Conservation (phyloP, 331 rosid species). For the Quercus tomentella region DNA sequence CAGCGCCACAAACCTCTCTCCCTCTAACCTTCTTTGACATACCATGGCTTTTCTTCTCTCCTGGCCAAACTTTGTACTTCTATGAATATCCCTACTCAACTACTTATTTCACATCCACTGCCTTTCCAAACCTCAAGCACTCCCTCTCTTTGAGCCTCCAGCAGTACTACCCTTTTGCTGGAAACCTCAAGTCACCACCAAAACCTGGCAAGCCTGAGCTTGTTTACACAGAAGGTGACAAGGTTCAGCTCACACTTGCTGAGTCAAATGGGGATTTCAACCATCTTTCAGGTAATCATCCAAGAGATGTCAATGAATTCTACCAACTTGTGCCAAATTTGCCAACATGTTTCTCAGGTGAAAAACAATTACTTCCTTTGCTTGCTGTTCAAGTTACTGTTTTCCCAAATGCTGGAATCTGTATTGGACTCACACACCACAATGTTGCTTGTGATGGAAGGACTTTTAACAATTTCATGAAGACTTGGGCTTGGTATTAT, state of each 20-base stretch:
- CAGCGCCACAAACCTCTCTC: slow-evolving; percentile 20
- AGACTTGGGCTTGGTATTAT: slow-evolving; percentile 43
- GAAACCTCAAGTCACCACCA: slow-evolving; percentile 5
- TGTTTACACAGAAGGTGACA: slow-evolving; percentile 5
- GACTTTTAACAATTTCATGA: slow-evolving; percentile 47
- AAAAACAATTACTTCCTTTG: slow-evolving; percentile 21
- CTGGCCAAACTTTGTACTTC: slow-evolving; percentile 44
- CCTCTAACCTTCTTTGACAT: slow-evolving; percentile 53
- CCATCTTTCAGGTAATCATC: slow-evolving; percentile 8
- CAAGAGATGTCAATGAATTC: slow-evolving; percentile 21
- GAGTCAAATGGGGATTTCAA: slow-evolving; percentile 33
- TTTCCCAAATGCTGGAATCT: slow-evolving; percentile 43
- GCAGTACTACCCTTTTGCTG: slow-evolving; percentile 46
- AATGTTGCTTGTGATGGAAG: slow-evolving; percentile 38
- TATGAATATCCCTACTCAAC: slow-evolving; percentile 31
- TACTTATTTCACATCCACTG: slow-evolving; percentile 29
- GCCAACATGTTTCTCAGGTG: not conserved
- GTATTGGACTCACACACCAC: slow-evolving; percentile 39
- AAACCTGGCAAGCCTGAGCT: slow-evolving; percentile 31
- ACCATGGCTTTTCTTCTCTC: slow-evolving; percentile 69
- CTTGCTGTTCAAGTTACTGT: slow-evolving; percentile 36
- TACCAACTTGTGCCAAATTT: slow-evolving; percentile 31
- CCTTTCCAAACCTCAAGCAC: slow-evolving; percentile 40
- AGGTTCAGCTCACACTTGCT: slow-evolving; percentile 19
- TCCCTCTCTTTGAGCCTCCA: slow-evolving; percentile 50